A percentile compares a stretch with the other conserved stretches of the same genome.
These are phyloP conservation scores for Penicillium ochrochloron DNA, from an alignment of 495 filamentous ascomycete genomes.

Conservation along the genomic window DNA sequence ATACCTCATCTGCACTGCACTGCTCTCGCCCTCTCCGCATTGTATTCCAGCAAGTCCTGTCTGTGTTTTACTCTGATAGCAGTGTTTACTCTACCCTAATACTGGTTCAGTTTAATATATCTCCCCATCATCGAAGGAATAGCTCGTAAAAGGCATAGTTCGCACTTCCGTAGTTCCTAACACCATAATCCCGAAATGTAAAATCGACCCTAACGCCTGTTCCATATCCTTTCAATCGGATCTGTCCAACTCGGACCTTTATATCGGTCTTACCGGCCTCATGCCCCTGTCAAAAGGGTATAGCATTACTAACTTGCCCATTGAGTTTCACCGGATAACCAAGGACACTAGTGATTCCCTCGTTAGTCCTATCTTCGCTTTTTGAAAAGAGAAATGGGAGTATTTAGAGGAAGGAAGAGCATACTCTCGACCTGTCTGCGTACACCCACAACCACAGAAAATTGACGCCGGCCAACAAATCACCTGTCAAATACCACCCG, in stretches of 20 bases:
- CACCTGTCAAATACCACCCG: conserved; percentile 38
- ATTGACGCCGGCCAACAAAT: conserved; percentile 63
- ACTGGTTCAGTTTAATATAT: conserved; percentile 13
- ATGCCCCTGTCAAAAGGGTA: conserved; percentile 50
- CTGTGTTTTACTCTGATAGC: not conserved
- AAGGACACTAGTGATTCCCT: conserved; percentile 46
- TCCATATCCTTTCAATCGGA: not conserved
- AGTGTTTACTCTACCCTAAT: conserved; percentile 19
- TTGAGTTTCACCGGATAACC: conserved; percentile 60
- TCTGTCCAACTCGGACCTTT: not conserved
- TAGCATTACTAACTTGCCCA: conserved; percentile 55
- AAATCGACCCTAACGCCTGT: not conserved
- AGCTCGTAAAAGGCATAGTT: not conserved
- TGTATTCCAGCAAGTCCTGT: conserved; percentile 32
- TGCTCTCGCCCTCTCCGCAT: conserved; percentile 22
- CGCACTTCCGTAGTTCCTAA: not conserved
- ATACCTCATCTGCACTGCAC: conserved; percentile 36
- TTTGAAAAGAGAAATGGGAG: not conserved
- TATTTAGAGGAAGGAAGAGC: conserved; percentile 15
- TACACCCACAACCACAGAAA: conserved; percentile 63
- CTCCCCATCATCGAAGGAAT: not conserved
- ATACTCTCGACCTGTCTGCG: conserved; percentile 61
- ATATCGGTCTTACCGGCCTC: not conserved
- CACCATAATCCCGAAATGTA: not conserved
- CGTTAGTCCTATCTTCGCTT: conserved; percentile 14